Evolutionary conservation across 2,329 filamentous ascomycete genomes (phyloP).

Genomic region (Xylariaceae sp.): DNA sequence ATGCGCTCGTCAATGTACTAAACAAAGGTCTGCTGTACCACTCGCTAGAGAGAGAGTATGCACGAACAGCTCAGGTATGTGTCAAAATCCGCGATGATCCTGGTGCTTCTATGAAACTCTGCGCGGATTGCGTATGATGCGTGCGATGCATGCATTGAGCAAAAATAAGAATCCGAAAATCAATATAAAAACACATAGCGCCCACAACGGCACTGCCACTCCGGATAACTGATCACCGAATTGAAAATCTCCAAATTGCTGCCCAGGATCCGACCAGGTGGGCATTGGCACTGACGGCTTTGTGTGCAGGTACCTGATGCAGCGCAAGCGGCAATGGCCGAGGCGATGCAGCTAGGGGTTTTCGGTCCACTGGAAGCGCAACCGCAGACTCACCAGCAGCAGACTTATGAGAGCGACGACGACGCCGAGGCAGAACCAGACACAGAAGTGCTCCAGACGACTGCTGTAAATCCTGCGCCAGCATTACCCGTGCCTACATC

Average conservation of each 20-base stretch:
- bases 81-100: constrained; percentile 5
- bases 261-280: constrained; percentile 29
- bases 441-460: constrained; percentile 32
- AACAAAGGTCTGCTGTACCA: constrained; percentile 60
- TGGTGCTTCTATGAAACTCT: constrained; percentile 10
- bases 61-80: constrained; percentile 44
- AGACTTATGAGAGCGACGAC: constrained; percentile 32
- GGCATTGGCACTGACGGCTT: constrained; percentile 40
- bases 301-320: constrained; percentile 45
- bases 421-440: constrained; percentile 29
- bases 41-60: constrained; percentile 52
- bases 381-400: constrained; percentile 34
- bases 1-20: constrained; percentile 57
- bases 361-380: constrained; percentile 52
- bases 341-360: constrained; percentile 46
- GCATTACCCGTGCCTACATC: constrained; percentile 18
- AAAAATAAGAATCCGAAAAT: constrained; percentile 21
- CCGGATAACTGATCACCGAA: constrained; percentile 6
- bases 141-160: constrained; percentile 20
- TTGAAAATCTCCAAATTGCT: constrained; percentile 21
- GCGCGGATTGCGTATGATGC: constrained; percentile 1
- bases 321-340: constrained; percentile 40
- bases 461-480: constrained; percentile 29
- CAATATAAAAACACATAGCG: constrained; percentile 7
- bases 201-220: constrained; percentile 18